phyloP scores from a whole-genome alignment of 2,329 filamentous ascomycete species.

The Paraphaeosphaeria minitans region DNA sequence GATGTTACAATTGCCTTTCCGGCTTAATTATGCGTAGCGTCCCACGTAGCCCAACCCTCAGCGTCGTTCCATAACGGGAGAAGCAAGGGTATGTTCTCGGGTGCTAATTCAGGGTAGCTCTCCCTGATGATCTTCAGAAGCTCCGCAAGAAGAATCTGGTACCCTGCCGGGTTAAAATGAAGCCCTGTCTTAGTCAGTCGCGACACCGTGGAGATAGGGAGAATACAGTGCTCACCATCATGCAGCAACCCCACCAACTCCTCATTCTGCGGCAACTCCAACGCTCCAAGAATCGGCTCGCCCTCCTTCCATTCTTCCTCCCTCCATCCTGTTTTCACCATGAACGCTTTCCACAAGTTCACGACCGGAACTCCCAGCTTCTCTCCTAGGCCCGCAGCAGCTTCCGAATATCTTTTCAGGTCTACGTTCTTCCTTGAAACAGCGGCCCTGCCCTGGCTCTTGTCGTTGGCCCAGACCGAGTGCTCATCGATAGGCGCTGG shows the following conservation, averaged over 20 bases:
- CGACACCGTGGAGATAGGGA: background rate
- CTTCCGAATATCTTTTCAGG: constrained; percentile 69
- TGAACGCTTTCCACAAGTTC: constrained; percentile 80
- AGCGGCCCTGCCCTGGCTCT: constrained; percentile 42
- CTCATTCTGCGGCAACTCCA: constrained; percentile 63
- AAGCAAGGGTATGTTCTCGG: constrained; percentile 57
- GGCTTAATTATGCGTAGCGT: constrained; percentile 7
- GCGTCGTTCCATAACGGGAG: constrained; percentile 59
- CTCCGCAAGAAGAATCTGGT: constrained; percentile 60
- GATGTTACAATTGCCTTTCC: background rate
- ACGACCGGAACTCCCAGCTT: constrained; percentile 66
- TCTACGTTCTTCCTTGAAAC: constrained; percentile 61
- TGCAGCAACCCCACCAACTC: constrained; percentile 57
- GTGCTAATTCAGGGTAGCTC: constrained; percentile 61
- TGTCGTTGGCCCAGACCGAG: constrained; percentile 59
- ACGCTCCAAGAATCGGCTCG: constrained; percentile 60
- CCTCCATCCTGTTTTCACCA: constrained; percentile 65
- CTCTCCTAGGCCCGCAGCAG: constrained; percentile 66
- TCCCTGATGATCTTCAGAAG: constrained; percentile 57
- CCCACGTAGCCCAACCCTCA: constrained; percentile 40
- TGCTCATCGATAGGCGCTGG: constrained; percentile 85
- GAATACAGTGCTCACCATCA: constrained; percentile 56
- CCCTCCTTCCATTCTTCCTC: constrained; percentile 45
- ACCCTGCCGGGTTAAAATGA: constrained; percentile 63
- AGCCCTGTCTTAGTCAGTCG: constrained; percentile 51